Percentiles rank a stretch among this genome's conserved stretches.
phyloP scores from a whole-genome alignment of 805 yeast genomes.

The Candida bentonensis region DNA sequence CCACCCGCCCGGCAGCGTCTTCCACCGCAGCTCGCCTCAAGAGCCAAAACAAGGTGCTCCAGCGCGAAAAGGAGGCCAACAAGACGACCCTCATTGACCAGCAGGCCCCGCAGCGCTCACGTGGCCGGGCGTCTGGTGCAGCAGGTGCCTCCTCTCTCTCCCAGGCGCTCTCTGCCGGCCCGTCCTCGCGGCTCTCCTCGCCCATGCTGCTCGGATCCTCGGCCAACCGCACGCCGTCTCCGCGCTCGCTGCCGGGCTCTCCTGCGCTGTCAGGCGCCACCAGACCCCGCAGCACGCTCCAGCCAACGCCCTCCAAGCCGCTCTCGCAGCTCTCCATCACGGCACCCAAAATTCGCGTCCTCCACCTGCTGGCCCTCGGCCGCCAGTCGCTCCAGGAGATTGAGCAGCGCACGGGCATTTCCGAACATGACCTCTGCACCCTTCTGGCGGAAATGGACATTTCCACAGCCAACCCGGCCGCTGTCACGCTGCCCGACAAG shows the following conservation, averaged over 20 bases:
- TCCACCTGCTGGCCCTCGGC: slow-evolving; percentile 35
- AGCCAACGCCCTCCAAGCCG: not conserved
- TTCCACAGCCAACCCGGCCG: slow-evolving; percentile 15
- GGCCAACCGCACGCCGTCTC: not conserved
- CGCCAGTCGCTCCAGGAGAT: slow-evolving; percentile 26
- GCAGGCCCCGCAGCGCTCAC: not conserved
- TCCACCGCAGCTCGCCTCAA: slow-evolving; percentile 6
- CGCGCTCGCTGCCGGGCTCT: not conserved
- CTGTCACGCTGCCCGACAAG: slow-evolving; percentile 16
- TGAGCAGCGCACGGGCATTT: slow-evolving; percentile 17
- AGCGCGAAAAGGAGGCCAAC: slow-evolving; percentile 11
- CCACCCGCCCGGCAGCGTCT: slow-evolving; percentile 4
- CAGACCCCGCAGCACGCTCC: not conserved
- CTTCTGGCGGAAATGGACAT: slow-evolving; percentile 21
- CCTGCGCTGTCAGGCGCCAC: not conserved
- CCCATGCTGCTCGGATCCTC: not conserved
- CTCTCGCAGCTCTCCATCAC: not conserved
- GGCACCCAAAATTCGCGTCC: slow-evolving; percentile 19
- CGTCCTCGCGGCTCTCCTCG: not conserved
- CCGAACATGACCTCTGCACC: slow-evolving; percentile 16
- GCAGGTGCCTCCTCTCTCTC: not conserved
- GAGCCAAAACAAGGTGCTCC: slow-evolving; percentile 11
- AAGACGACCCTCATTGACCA: slow-evolving; percentile 9
- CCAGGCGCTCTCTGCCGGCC: not conserved
- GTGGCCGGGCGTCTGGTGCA: not conserved